A percentile compares a stretch with the other conserved stretches of the same genome.
These are phyloP conservation scores for Nidula microcarpa DNA, from an alignment of 768 basidiomycete genomes.

Conservation along the genomic window DNA sequence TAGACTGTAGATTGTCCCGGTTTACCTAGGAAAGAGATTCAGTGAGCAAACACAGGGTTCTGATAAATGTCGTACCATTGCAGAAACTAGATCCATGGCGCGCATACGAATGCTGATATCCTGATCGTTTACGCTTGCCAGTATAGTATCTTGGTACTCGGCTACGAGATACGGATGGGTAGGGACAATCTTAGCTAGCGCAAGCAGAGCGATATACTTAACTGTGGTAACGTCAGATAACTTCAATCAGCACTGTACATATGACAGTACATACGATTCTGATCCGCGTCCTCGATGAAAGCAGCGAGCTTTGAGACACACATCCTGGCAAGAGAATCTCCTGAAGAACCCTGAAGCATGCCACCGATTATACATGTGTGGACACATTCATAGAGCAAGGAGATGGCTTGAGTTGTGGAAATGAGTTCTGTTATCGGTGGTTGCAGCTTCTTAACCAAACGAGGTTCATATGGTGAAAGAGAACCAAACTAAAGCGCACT, in stretches of 20 bases:
- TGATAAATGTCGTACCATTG: conserved; percentile 61
- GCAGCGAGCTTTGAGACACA: conserved; percentile 93
- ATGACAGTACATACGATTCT: conserved; percentile 76
- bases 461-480: conserved; percentile 86
- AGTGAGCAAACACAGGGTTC: conserved; percentile 1
- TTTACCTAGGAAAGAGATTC: conserved; percentile 59
- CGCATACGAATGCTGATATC: conserved; percentile 97
- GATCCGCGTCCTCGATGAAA: conserved; percentile 91
- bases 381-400: conserved; percentile 95
- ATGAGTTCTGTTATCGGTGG: conserved; percentile 95
- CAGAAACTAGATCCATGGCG: conserved; percentile 89
- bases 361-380: conserved; percentile 97
- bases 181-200: conserved; percentile 94
- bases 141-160: conserved; percentile 88
- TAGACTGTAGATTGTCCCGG: conserved; percentile 78
- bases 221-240: conserved; percentile 44
- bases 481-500: conserved; percentile 73
- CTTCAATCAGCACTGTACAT: not conserved
- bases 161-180: conserved; percentile 86
- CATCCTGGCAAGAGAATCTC: conserved; percentile 73
- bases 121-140: conserved; percentile 85
- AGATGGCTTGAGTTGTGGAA: conserved; percentile 92
- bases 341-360: conserved; percentile 82
- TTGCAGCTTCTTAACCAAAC: conserved; percentile 91
- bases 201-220: conserved; percentile 94